phyloP scores from a whole-genome alignment of 176 grass and related monocot genomes.

The Triticum timopheevii region DNA sequence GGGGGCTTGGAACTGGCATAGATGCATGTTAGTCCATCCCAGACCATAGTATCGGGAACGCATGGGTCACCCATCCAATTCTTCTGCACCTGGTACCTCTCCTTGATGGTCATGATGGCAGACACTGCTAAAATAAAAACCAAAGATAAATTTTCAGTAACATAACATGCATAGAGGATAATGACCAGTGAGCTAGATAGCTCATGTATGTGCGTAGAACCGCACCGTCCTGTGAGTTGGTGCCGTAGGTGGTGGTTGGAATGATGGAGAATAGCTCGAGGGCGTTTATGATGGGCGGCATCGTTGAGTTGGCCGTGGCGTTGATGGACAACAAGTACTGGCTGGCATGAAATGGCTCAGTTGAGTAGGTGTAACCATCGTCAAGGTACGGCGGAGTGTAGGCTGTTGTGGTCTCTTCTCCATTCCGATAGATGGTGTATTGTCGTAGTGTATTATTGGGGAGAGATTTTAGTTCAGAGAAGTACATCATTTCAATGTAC shows the following conservation, averaged over 20 bases:
- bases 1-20: conserved; percentile 36
- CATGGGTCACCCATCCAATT: conserved; percentile 74
- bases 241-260: not conserved
- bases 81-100: conserved; percentile 39
- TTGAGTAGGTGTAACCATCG: not conserved
- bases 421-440: conserved; percentile 39
- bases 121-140: conserved; percentile 22
- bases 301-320: conserved; percentile 37
- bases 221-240: conserved; percentile 43
- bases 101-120: conserved; percentile 48
- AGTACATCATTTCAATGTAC: conserved; percentile 11
- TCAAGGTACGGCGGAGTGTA: conserved; percentile 27
- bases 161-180: no score
- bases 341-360: not conserved
- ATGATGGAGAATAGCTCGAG: conserved; percentile 44
- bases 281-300: conserved; percentile 65
- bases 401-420: not conserved
- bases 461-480: conserved; percentile 32
- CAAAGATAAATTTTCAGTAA: not conserved
- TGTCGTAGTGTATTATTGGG: conserved; percentile 10
- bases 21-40: conserved; percentile 61
- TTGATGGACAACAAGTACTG: conserved; percentile 34
- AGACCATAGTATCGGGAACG: conserved; percentile 35
- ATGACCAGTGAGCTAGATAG: not conserved
- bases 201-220: not conserved